Conservation (phyloP, 768 basidiomycete genomes). For the Lactarius indigo region DNA sequence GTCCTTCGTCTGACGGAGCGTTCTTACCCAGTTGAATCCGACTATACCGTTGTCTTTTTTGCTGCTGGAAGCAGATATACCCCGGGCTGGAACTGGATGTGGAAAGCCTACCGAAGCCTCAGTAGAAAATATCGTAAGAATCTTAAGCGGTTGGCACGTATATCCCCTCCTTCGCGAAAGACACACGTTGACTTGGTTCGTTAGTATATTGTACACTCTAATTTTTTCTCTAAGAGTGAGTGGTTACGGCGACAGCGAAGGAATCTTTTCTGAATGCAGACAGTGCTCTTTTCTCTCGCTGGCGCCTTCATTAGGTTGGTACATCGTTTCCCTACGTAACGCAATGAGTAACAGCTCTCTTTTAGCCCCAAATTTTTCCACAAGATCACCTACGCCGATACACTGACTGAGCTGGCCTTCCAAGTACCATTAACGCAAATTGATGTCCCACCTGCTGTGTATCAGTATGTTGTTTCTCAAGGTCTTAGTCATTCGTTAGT, state of each 20-base stretch:
- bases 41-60: conserved; percentile 86
- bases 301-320: conserved; percentile 82
- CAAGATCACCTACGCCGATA: conserved; percentile 73
- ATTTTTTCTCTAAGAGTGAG: conserved; percentile 79
- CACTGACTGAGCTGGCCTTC: conserved; percentile 72
- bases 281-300: conserved; percentile 86
- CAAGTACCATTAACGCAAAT: conserved; percentile 85
- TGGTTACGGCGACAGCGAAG: conserved; percentile 28
- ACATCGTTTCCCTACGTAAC: neutral
- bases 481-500: neutral
- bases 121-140: conserved; percentile 87
- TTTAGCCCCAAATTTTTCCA: conserved; percentile 84
- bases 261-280: conserved; percentile 16
- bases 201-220: conserved; percentile 84
- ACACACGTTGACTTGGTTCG: conserved; percentile 15
- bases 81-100: conserved; percentile 87
- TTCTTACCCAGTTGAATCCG: conserved; percentile 68
- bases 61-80: conserved; percentile 72
- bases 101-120: conserved; percentile 82
- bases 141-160: conserved; percentile 70
- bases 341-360: neutral
- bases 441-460: conserved; percentile 78
- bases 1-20: neutral
- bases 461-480: conserved; percentile 52
- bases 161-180: neutral